Conservation (phyloP, 129 eudicot genomes). For the Chrysanthemum makinoi region DNA sequence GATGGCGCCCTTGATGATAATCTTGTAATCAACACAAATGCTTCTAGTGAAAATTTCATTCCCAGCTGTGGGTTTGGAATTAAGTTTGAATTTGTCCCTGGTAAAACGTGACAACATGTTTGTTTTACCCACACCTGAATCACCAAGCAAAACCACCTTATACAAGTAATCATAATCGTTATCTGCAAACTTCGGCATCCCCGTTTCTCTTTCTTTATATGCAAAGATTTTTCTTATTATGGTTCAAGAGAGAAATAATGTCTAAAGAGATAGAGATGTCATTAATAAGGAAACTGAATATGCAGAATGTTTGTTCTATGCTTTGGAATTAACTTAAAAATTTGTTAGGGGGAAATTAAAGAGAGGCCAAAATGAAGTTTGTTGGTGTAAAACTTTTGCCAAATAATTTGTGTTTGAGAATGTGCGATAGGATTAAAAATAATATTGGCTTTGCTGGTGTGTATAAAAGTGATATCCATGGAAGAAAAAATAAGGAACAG, state of each 20-base stretch:
- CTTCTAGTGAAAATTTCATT: conserved; percentile 32
- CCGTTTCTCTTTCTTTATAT: no score
- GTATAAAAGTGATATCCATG: no score
- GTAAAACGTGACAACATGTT: conserved; percentile 32
- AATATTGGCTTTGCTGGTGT: no score
- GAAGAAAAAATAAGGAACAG: no score
- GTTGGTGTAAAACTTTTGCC: no score
- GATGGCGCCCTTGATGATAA: conserved; percentile 25
- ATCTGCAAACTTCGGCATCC: conserved; percentile 7
- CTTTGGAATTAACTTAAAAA: background rate
- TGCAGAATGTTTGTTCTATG: background rate
- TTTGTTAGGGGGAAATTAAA: no score
- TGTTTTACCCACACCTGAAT: conserved; percentile 39
- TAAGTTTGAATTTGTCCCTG: conserved; percentile 33
- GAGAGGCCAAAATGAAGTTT: no score
- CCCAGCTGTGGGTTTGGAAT: conserved; percentile 35
- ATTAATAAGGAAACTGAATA: background rate
- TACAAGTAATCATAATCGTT: conserved; percentile 33
- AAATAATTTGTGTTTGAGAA: no score
- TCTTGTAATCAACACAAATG: conserved; percentile 31
- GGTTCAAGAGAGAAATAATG: no score
- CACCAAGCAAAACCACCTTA: conserved; percentile 35
- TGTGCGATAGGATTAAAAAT: no score
- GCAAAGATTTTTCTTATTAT: no score
- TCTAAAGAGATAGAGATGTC: no score